These are phyloP conservation scores for Ajuga reptans DNA, from an alignment of 305 asterid genomes.

Conservation along the genomic window DNA sequence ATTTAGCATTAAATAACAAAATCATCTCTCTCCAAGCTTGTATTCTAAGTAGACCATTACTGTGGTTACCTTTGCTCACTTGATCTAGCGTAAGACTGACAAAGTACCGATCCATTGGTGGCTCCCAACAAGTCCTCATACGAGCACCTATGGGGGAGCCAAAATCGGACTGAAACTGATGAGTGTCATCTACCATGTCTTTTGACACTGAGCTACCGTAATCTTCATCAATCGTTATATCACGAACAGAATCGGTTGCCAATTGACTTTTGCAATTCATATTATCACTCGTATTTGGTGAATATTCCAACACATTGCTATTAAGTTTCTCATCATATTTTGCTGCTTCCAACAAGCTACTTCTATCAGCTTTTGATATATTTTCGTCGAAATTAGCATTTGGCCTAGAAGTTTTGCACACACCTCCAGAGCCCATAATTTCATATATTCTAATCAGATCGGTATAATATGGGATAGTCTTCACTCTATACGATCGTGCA, in stretches of 20 bases:
- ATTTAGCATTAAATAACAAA: slow-evolving; percentile 23
- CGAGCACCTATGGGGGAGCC: slow-evolving; percentile 20
- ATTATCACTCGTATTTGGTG: slow-evolving; percentile 3
- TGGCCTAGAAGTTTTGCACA: slow-evolving; percentile 10
- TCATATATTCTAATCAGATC: slow-evolving; percentile 28
- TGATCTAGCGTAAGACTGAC: slow-evolving; percentile 26
- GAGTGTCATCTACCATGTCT: slow-evolving; percentile 13
- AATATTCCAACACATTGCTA: slow-evolving; percentile 1
- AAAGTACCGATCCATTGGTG: slow-evolving; percentile 38
- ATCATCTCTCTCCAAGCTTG: slow-evolving; percentile 38
- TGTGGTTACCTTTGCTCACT: slow-evolving; percentile 30
- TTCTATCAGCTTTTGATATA: slow-evolving; percentile 2
- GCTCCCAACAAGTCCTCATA: slow-evolving; percentile 35
- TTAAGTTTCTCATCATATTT: neutral
- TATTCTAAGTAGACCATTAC: slow-evolving; percentile 31
- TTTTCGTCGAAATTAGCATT: neutral
- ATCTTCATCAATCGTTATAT: slow-evolving; percentile 30
- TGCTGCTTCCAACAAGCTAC: slow-evolving; percentile 12
- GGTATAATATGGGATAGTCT: slow-evolving; percentile 24
- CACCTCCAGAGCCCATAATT: slow-evolving; percentile 11
- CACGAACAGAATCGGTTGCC: slow-evolving; percentile 30
- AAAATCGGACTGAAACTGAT: slow-evolving; percentile 11
- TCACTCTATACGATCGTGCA: slow-evolving; percentile 26
- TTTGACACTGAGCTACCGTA: slow-evolving; percentile 13
- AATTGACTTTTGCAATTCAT: neutral